Evolutionary conservation across 2,329 filamentous ascomycete species (phyloP).

Genomic region (Paraconiothyrium brasiliense): DNA sequence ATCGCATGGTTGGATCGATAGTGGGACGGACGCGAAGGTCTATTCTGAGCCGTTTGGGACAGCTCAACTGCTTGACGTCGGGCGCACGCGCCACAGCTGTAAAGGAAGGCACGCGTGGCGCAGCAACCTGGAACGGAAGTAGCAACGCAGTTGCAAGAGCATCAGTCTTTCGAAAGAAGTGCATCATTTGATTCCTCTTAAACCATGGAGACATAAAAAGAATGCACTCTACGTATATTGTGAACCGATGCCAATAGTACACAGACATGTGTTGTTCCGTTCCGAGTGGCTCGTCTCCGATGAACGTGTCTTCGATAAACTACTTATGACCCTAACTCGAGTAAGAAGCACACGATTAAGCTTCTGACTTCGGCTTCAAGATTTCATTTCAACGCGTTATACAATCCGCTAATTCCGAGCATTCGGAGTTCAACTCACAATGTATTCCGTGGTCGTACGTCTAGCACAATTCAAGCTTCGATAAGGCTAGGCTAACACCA

Average conservation of each 20-base stretch:
- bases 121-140: neutral
- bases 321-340: too few relatives aligned
- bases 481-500: constrained; percentile 1
- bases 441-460: constrained; percentile 6
- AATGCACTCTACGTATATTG: too few relatives aligned
- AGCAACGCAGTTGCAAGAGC: too few relatives aligned
- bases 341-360: too few relatives aligned
- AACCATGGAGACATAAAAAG: too few relatives aligned
- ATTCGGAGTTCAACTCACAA: constrained; percentile 1
- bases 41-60: neutral
- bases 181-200: neutral
- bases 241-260: too few relatives aligned
- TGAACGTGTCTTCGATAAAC: too few relatives aligned
- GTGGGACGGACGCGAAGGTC: neutral
- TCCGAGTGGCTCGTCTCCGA: too few relatives aligned
- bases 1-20: constrained; percentile 50
- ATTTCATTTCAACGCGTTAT: too few relatives aligned
- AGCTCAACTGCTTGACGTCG: neutral
- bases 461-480: neutral
- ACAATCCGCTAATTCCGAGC: neutral
- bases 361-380: too few relatives aligned
- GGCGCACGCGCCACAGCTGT: constrained; percentile 7
- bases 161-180: neutral
- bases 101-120: neutral
- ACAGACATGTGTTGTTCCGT: too few relatives aligned